Evolutionary conservation across 2,329 filamentous ascomycete genomes (phyloP).

Genomic region (Herpotrichia juniperi): DNA sequence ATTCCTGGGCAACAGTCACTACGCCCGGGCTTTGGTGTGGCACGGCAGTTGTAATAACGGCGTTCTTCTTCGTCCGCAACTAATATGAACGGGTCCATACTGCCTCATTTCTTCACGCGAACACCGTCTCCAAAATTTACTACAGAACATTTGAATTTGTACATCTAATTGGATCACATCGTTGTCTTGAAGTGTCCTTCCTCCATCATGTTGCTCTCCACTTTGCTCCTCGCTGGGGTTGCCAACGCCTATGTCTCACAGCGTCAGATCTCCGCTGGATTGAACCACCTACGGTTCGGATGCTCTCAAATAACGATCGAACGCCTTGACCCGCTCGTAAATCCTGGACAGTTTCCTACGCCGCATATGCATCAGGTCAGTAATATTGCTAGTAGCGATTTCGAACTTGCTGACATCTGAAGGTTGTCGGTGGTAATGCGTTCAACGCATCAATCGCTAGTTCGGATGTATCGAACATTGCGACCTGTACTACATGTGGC

Average conservation of each 20-base stretch:
- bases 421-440: conserved; percentile 21
- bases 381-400: not conserved
- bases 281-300: conserved; percentile 17
- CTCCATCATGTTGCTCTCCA: conserved; percentile 1
- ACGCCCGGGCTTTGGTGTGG: not conserved
- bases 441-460: conserved; percentile 20
- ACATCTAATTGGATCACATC: not conserved
- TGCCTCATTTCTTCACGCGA: not conserved
- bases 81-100: not conserved
- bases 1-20: not conserved
- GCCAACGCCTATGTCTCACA: conserved; percentile 3
- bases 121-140: not conserved
- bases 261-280: not conserved
- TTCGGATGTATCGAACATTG: conserved; percentile 17
- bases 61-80: not conserved
- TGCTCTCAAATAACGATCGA: conserved; percentile 18
- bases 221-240: conserved; percentile 4
- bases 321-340: conserved; percentile 26
- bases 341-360: conserved; percentile 26
- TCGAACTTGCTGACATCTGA: no score
- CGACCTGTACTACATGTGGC: conserved; percentile 20
- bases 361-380: conserved; percentile 10
- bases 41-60: not conserved
- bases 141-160: not conserved
- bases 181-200: no score